phyloP scores from a whole-genome alignment of 2,329 filamentous ascomycete genomes.

The Stachybotrys echinatus region DNA sequence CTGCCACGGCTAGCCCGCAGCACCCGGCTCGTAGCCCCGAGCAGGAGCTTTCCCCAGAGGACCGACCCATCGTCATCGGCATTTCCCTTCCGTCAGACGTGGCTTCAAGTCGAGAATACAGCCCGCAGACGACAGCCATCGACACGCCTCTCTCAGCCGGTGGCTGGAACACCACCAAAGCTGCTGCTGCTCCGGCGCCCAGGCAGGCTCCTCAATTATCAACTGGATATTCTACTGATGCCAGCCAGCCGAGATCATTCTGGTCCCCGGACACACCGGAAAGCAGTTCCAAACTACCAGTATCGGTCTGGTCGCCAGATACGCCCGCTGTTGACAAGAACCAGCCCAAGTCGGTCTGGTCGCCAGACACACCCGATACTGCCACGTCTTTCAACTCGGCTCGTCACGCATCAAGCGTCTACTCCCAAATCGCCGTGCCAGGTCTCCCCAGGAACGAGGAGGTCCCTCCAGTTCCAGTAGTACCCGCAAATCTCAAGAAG shows the following conservation, averaged over 20 bases:
- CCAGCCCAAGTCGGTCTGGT: conserved; percentile 50
- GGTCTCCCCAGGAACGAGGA: conserved; percentile 21
- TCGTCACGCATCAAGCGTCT: conserved; percentile 51
- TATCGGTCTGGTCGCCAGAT: neutral
- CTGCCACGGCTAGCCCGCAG: conserved; percentile 18
- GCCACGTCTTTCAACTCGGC: conserved; percentile 30
- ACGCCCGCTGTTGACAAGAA: conserved; percentile 4
- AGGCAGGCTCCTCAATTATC: neutral
- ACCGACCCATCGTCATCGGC: conserved; percentile 69
- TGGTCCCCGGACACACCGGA: neutral
- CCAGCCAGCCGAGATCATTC: neutral
- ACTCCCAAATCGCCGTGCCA: conserved; percentile 48
- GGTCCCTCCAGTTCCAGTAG: conserved; percentile 55
- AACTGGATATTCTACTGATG: conserved; percentile 3
- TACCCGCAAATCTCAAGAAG: conserved; percentile 41
- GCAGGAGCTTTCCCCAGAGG: conserved; percentile 58
- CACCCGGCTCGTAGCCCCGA: conserved; percentile 18
- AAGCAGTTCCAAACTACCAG: neutral
- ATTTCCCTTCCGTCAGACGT: conserved; percentile 54
- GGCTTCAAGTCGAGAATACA: conserved; percentile 25
- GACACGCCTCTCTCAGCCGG: conserved; percentile 23
- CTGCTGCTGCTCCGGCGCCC: neutral
- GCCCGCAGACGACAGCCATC: conserved; percentile 43
- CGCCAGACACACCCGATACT: conserved; percentile 54
- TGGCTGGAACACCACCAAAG: neutral